Conservation (phyloP, 2,329 filamentous ascomycete genomes). For the Magnaporthiopsis poae region DNA sequence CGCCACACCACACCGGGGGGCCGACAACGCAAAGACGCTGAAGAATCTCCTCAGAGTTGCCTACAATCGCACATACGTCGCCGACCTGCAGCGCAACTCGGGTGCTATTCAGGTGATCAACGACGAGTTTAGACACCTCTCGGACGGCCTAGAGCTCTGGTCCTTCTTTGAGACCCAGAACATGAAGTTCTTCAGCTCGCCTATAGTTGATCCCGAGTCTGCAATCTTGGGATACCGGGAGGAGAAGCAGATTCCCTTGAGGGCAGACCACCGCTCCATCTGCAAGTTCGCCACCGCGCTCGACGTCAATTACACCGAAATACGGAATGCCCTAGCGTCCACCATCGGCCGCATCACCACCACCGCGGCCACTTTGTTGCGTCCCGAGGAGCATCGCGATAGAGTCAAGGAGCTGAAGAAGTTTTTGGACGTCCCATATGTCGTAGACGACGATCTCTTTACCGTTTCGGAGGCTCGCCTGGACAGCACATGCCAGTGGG, state of each 20-base stretch:
- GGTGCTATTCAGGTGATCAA: slow-evolving; percentile 18
- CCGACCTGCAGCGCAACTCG: slow-evolving; percentile 16
- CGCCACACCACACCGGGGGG: slow-evolving; percentile 23
- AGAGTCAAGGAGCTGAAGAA: slow-evolving; percentile 11
- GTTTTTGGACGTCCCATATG: slow-evolving; percentile 11
- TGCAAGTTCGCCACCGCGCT: slow-evolving; percentile 20
- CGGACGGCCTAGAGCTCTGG: slow-evolving; percentile 15
- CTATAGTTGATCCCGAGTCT: slow-evolving; percentile 18
- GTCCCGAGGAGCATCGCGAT: background rate
- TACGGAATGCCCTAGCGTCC: slow-evolving; percentile 17
- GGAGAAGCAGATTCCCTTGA: slow-evolving; percentile 18
- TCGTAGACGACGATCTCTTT: slow-evolving; percentile 15
- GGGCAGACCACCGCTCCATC: slow-evolving; percentile 21
- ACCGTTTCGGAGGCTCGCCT: slow-evolving; percentile 11
- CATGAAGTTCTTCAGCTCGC: slow-evolving; percentile 10
- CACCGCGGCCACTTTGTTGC: background rate
- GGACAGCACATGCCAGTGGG: slow-evolving; percentile 18
- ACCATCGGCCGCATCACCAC: slow-evolving; percentile 11
- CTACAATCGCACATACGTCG: slow-evolving; percentile 15
- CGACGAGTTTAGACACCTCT: slow-evolving; percentile 17
- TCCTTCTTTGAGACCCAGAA: slow-evolving; percentile 21
- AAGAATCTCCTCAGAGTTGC: slow-evolving; percentile 17
- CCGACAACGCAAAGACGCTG: slow-evolving; percentile 19
- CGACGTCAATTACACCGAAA: slow-evolving; percentile 18
- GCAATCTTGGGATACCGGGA: slow-evolving; percentile 18